Base-by-base conservation (phyloP, 352 stramenopile genomes). In the Phytophthora citricola region DNA sequence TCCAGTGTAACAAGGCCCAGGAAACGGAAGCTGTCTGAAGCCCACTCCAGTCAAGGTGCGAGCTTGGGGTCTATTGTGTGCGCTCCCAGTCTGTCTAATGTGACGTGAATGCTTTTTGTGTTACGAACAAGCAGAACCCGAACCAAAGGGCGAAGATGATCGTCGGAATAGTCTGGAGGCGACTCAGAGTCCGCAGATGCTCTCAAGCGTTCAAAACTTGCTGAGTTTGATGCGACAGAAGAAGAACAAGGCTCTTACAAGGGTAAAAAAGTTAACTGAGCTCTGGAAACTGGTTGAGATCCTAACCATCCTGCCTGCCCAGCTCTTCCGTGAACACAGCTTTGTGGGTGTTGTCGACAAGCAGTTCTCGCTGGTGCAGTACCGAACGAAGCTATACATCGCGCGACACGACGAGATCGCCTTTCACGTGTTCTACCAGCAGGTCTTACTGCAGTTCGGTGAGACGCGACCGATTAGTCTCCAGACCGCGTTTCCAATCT, bases 351-450 rank as follows among this genome's bases (percentile, higher is more conserved):
- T 97, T 50, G 79, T 99, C 22, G 76, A 97, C 65, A 78, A 80
- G 43, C 78, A 91, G 17, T 90, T 95, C 50, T 97, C 90, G 24
- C 72, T 99, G 10, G 73, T 99, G 34, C 97, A 99, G 73, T 97
- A 93, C 65, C 92, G 94, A 31, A 98, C 97, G 36, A 97, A 98
- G 64, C 83, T 99, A 39, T 89, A 98, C 32, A 90, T 99, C 24
- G 89, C 98, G 11, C 87, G 97, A 74, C 93, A 99, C 60, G 69
- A 81, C 57, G 76, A 86, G 38, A 81, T 99, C 17, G 91, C 93
- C 9, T 90, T 91, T 65, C 90, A 99, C 71, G 73, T 98, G 51
- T 99, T 99, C 66, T 99, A 99, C 78, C 97, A 99, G 78, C 76
- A 86, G 38, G 73, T 78, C 20, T 40, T 94, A 15, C 75, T 80